Evolutionary conservation across 2,329 filamentous ascomycete genomes (phyloP).

Genomic region (Dactylellina drechsleri): DNA sequence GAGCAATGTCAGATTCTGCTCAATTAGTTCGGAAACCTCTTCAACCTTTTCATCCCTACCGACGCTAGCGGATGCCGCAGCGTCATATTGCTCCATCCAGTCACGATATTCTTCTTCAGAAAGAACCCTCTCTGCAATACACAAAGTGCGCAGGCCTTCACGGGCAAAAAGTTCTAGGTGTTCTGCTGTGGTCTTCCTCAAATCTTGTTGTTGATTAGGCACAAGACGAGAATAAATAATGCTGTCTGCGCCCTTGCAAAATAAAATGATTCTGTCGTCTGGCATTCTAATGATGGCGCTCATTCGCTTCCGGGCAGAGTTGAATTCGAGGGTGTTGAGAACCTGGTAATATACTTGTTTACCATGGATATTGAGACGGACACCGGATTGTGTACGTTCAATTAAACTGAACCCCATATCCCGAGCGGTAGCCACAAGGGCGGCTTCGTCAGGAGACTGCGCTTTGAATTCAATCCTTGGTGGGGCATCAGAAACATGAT

Average conservation of each 20-base stretch:
- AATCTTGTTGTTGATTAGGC: conserved; percentile 83
- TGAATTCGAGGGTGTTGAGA: conserved; percentile 96
- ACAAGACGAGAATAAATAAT: conserved; percentile 93
- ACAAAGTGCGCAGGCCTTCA: conserved; percentile 92
- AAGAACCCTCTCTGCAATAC: conserved; percentile 85
- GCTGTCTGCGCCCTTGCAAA: conserved; percentile 97
- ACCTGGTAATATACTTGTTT: conserved; percentile 85
- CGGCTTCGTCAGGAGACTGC: conserved; percentile 95
- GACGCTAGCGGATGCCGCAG: conserved; percentile 82
- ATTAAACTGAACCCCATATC: conserved; percentile 96
- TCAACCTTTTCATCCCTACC: conserved; percentile 94
- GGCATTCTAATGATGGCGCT: conserved; percentile 97
- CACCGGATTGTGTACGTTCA: conserved; percentile 79
- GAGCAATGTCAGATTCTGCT: conserved; percentile 85
- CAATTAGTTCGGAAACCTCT: conserved; percentile 86
- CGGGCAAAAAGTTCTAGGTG: conserved; percentile 97
- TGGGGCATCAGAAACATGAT: conserved; percentile 86
- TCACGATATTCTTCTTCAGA: conserved; percentile 81
- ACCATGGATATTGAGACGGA: conserved; percentile 86
- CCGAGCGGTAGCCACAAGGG: conserved; percentile 89
- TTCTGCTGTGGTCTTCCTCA: conserved; percentile 84
- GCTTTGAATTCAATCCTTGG: conserved; percentile 95
- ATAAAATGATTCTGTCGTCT: conserved; percentile 84
- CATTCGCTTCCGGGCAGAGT: conserved; percentile 96
- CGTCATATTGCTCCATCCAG: conserved; percentile 88